Percentiles rank a stretch among this genome's conserved stretches.
These are phyloP conservation scores for Torrubiella hemipterigena DNA, from an alignment of 2,329 filamentous ascomycete species.

Conservation along the genomic window DNA sequence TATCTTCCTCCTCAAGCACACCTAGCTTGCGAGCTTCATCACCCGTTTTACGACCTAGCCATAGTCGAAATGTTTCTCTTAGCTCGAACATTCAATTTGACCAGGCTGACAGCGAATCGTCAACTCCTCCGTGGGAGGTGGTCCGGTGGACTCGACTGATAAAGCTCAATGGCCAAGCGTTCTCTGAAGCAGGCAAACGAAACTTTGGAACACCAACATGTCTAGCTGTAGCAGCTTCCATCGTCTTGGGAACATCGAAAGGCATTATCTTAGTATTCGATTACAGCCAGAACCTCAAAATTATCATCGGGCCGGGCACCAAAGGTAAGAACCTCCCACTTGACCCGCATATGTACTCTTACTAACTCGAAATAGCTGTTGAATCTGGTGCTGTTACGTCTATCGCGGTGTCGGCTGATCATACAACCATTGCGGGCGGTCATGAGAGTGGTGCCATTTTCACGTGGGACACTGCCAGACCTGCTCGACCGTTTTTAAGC, in stretches of 20 bases:
- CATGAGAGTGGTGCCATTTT: constrained; percentile 88
- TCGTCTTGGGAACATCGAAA: constrained; percentile 86
- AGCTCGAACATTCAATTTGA: constrained; percentile 57
- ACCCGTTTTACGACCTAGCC: constrained; percentile 62
- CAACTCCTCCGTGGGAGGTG: constrained; percentile 86
- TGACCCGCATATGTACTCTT: neutral
- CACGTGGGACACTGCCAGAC: constrained; percentile 82
- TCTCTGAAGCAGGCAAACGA: constrained; percentile 82
- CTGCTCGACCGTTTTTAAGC: constrained; percentile 78
- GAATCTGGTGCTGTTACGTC: constrained; percentile 83
- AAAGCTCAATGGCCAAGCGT: constrained; percentile 79
- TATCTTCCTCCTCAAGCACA: constrained; percentile 45
- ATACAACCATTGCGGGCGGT: constrained; percentile 80
- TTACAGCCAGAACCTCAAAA: constrained; percentile 89
- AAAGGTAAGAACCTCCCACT: constrained; percentile 47
- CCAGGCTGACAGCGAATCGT: constrained; percentile 53
- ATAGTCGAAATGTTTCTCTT: constrained; percentile 72
- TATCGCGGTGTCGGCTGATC: constrained; percentile 84
- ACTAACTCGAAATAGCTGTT: constrained; percentile 48
- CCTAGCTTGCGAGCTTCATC: constrained; percentile 59
- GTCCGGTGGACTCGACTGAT: constrained; percentile 90
- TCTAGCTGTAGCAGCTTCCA: constrained; percentile 74
- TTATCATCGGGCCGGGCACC: constrained; percentile 85
- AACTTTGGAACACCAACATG: constrained; percentile 90
- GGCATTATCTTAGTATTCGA: constrained; percentile 94